phyloP scores from a whole-genome alignment of 1,284 basidiomycete genomes.

The Sphagnurus paluster region DNA sequence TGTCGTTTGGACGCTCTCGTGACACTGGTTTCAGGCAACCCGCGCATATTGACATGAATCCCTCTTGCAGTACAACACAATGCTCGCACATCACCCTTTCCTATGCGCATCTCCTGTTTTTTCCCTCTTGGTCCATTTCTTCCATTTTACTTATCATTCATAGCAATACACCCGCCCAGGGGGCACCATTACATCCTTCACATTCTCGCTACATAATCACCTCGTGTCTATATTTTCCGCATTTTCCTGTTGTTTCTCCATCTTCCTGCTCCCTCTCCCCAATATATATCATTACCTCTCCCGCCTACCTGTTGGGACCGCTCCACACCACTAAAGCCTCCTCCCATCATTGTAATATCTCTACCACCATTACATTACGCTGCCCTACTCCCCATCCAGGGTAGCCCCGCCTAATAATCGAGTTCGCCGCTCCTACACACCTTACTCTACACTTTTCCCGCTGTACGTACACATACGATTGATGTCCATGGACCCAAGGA shows the following conservation, averaged over 20 bases:
- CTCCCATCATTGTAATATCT: conserved; percentile 35
- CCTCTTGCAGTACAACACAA: conserved; percentile 17
- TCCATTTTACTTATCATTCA: conserved; percentile 21
- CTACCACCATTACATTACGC: conserved; percentile 41
- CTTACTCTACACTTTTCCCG: conserved; percentile 23
- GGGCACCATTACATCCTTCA: conserved; percentile 23
- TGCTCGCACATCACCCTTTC: conserved; percentile 19
- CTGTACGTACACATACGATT: conserved; percentile 31
- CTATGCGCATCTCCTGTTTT: conserved; percentile 30
- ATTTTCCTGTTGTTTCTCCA: conserved; percentile 21
- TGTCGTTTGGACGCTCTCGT: conserved; percentile 23
- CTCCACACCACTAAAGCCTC: conserved; percentile 22
- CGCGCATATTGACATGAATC: conserved; percentile 20
- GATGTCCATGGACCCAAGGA: conserved; percentile 1
- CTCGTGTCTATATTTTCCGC: conserved; percentile 22
- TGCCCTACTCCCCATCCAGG: conserved; percentile 16
- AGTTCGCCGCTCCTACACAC: conserved; percentile 19
- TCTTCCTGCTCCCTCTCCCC: conserved; percentile 3
- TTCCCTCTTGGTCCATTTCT: conserved; percentile 20
- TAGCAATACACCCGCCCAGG: conserved; percentile 26
- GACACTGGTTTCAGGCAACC: conserved; percentile 21
- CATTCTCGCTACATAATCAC: conserved; percentile 23
- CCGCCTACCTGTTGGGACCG: conserved; percentile 23
- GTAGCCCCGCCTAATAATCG: conserved; percentile 25
- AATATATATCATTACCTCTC: conserved; percentile 23